A percentile compares a stretch with the other conserved stretches of the same genome.
phyloP scores from a whole-genome alignment of 176 grass and related monocot genomes.

The Zea luxurians region DNA sequence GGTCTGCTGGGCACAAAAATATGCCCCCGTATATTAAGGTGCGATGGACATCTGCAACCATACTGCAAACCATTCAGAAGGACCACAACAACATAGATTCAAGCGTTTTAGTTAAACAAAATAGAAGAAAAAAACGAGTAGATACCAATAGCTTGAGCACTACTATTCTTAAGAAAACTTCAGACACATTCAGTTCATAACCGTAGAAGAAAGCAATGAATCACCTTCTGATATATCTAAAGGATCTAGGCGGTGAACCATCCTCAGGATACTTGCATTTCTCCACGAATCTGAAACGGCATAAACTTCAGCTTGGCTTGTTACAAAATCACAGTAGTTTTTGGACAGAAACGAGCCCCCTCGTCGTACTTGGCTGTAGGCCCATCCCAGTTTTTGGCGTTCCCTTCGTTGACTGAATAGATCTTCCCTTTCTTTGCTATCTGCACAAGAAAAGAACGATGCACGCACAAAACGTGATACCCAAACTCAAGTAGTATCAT shows the following conservation, averaged over 20 bases:
- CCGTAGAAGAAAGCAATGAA: not conserved
- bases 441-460: slow-evolving; percentile 39
- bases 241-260: slow-evolving; percentile 79
- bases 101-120: not conserved
- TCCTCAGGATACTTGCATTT: slow-evolving; percentile 85
- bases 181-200: not conserved
- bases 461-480: not conserved
- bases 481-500: not conserved
- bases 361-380: slow-evolving; percentile 65
- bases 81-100: not conserved
- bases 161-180: not conserved
- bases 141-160: not conserved
- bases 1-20: slow-evolving; percentile 90
- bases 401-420: slow-evolving; percentile 96
- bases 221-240: slow-evolving; percentile 98
- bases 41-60: slow-evolving; percentile 95
- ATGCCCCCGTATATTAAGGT: slow-evolving; percentile 92
- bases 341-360: not conserved
- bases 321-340: not conserved
- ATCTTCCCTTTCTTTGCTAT: slow-evolving; percentile 88
- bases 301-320: slow-evolving; percentile 29
- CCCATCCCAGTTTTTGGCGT: slow-evolving; percentile 89
- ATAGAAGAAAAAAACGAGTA: not conserved
- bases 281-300: slow-evolving; percentile 70
- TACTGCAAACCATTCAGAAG: slow-evolving; percentile 42